Evolutionary conservation across 2,329 filamentous ascomycete species (phyloP).

Genomic region (Aureobasidium namibiae): DNA sequence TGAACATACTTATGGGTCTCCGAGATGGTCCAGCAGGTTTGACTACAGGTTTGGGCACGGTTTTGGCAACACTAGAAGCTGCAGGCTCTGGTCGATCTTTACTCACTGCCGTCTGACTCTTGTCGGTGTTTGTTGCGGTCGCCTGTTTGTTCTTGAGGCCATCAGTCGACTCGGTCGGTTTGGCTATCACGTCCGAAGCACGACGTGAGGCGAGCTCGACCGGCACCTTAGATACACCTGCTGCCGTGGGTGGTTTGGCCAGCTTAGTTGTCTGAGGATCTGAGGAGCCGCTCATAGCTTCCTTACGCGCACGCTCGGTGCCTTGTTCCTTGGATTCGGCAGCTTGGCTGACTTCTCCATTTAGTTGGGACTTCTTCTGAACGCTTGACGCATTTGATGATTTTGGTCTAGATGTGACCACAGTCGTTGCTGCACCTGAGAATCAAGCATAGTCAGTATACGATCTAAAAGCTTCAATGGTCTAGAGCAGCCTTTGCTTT

Average conservation of each 20-base stretch:
- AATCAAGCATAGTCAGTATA: not conserved
- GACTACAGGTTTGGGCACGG: not conserved
- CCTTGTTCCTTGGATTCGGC: not conserved
- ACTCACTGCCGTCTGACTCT: not conserved
- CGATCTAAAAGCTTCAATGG: not conserved
- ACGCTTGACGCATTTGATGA: not conserved
- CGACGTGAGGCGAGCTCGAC: not conserved
- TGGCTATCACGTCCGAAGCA: not conserved
- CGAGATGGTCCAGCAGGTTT: not conserved
- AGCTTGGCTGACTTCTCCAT: not conserved
- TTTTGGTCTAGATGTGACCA: not conserved
- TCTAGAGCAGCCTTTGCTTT: not conserved
- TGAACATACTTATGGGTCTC: not conserved
- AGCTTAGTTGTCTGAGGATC: not conserved
- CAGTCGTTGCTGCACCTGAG: not conserved
- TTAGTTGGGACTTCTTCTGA: not conserved
- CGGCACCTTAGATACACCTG: not conserved
- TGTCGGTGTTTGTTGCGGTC: not conserved
- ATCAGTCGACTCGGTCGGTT: not conserved
- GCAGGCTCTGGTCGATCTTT: not conserved
- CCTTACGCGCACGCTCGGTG: not conserved
- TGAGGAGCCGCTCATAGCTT: not conserved
- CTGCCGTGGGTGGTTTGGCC: not conserved
- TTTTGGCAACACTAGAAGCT: not conserved
- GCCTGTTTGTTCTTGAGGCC: not conserved